Conservation (phyloP, 768 basidiomycete genomes). For the Podaxis sp. region DNA sequence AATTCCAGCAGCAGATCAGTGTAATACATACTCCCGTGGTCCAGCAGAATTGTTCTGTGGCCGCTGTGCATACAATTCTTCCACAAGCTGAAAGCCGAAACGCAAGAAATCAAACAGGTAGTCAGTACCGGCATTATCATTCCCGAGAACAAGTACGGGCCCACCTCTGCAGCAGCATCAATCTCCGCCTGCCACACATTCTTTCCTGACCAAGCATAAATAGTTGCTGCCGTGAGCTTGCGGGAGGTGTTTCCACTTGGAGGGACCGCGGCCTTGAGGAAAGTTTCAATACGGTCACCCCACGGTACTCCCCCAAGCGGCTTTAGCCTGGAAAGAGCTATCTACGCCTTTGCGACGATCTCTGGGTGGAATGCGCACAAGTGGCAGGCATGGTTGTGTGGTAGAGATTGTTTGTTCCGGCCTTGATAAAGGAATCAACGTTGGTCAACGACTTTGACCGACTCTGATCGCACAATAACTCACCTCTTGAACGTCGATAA, state of each 20-base stretch:
- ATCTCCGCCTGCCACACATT: constrained; percentile 99
- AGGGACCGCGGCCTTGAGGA: constrained; percentile 96
- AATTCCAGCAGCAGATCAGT: not conserved
- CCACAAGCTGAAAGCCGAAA: constrained; percentile 95
- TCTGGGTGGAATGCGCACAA: constrained; percentile 83
- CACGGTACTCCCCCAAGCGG: constrained; percentile 92
- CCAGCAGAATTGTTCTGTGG: constrained; percentile 84
- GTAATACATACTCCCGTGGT: constrained; percentile 83
- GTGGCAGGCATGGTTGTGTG: constrained; percentile 80
- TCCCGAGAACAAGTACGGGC: constrained; percentile 19
- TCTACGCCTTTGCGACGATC: constrained; percentile 75
- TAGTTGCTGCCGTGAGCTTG: constrained; percentile 89
- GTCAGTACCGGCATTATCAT: not conserved
- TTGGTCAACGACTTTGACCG: not conserved
- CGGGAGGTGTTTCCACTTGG: constrained; percentile 95
- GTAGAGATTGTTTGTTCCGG: constrained; percentile 81
- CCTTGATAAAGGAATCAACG: constrained; percentile 28
- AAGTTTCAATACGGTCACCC: constrained; percentile 96
- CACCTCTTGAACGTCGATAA: constrained; percentile 88
- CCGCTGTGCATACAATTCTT: constrained; percentile 90
- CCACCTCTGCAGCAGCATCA: constrained; percentile 97
- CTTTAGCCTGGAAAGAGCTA: constrained; percentile 83
- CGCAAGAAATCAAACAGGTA: constrained; percentile 91
- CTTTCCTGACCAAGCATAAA: constrained; percentile 96
- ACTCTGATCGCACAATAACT: constrained; percentile 22